Base-by-base conservation (phyloP, 2,329 filamentous ascomycete genomes). In the Corniculantispora saksenae region DNA sequence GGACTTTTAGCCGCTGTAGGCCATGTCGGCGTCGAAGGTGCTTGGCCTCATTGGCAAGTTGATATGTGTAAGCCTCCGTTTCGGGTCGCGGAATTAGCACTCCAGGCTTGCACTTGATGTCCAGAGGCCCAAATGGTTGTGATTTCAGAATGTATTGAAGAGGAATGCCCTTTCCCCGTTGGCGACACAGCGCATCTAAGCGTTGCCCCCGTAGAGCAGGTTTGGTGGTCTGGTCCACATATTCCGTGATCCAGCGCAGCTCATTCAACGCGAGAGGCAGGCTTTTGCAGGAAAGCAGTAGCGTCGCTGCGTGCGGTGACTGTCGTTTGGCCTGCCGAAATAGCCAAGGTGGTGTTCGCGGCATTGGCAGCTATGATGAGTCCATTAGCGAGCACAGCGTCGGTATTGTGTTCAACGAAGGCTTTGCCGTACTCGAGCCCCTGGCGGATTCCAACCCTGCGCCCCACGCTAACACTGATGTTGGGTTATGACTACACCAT, bases 111-210 rank as follows among this genome's bases (percentile, higher is more conserved):
- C 94, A 97, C 63, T 84, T 79, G 54, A 99, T 90, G 50, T 97
- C 90, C 19, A 98, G 78, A 5, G 87, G 80, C 0, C 94, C 94
- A 78, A 99, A 98, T 1, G 91, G 95, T 75, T 97, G 93, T 6
- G 89, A 89, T 3, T 93, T 93, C 1, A 99, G 80, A 25, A 98
- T 84, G 74, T 98, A 98, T 76, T 98, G 95, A 40, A 99, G 78
- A 1, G 95, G 95, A 65, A 89, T 85, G 1, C 93, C 93, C 10
- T 75, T 77, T 10, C 83, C 81, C 40, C 88, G 80, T 57, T 79
- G 76, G 4, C 75, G 75, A 67, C 84, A 87, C 8, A 89, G 75
- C 1, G 72, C 67, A 9, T 75, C 68, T 2, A 86, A 66, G 19
- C 63, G 70, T 66, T 62, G 58, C 56, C 63, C n/a, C 64, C 64